Percentiles rank a stretch among this genome's conserved stretches.
These are phyloP conservation scores for Aspergillus pseudoglaucus DNA, from an alignment of 2,329 filamentous ascomycete genomes.

Conservation along the genomic window DNA sequence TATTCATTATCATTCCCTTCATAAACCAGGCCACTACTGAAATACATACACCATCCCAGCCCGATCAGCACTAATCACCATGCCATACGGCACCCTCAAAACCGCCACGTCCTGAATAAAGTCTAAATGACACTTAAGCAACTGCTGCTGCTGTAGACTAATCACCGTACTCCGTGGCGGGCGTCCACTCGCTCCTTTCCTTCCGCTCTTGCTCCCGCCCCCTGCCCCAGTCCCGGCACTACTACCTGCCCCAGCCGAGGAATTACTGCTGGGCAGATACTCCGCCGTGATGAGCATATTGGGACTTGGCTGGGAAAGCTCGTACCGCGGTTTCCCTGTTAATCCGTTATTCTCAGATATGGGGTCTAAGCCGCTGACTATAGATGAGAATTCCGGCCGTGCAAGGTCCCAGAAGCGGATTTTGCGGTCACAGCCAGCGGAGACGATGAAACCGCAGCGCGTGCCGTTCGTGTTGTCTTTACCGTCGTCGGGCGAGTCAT, in stretches of 20 bases:
- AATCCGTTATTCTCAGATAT: constrained; percentile 49
- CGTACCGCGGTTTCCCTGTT: constrained; percentile 60
- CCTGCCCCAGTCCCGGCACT: constrained; percentile 19
- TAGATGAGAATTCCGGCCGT: constrained; percentile 66
- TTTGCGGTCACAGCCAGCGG: constrained; percentile 81
- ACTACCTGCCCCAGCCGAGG: not conserved
- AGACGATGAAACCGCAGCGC: constrained; percentile 76
- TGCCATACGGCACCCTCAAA: constrained; percentile 81
- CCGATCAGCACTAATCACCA: constrained; percentile 86
- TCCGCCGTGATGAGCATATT: constrained; percentile 63
- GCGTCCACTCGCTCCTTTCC: constrained; percentile 34
- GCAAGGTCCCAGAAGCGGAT: constrained; percentile 90
- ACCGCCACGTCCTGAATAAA: constrained; percentile 81
- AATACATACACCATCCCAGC: constrained; percentile 85
- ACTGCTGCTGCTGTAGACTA: constrained; percentile 75
- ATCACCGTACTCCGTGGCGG: constrained; percentile 76
- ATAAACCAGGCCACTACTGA: constrained; percentile 34
- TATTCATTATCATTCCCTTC: not conserved
- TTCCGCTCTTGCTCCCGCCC: constrained; percentile 22
- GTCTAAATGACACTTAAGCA: constrained; percentile 82
- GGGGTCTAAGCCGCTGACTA: constrained; percentile 70
- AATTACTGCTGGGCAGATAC: constrained; percentile 42
- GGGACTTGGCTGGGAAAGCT: constrained; percentile 55
- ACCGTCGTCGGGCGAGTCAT: constrained; percentile 63
- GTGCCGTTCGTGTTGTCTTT: constrained; percentile 37